Percentiles rank a stretch among this genome's conserved stretches.
Evolutionary conservation across 768 basidiomycete genomes (phyloP).

Genomic region (Thelephora ganbajun): DNA sequence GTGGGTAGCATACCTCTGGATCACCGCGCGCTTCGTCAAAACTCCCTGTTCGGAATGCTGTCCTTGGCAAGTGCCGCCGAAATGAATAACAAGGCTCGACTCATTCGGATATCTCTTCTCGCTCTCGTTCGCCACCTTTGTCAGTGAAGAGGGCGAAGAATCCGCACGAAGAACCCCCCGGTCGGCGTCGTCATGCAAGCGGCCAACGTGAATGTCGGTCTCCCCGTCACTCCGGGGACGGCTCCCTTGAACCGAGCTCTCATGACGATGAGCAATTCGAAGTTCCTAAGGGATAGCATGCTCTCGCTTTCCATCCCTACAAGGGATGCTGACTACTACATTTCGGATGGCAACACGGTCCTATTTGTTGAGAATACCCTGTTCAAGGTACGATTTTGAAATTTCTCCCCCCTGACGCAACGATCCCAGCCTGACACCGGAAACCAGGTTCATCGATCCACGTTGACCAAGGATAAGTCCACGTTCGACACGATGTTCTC

Average conservation of each 20-base stretch:
- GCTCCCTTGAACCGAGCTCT: conserved; percentile 5
- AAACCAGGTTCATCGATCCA: conserved; percentile 25
- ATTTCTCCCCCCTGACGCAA: not conserved
- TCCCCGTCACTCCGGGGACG: no score
- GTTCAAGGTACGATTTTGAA: conserved; percentile 29
- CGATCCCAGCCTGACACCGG: conserved; percentile 12
- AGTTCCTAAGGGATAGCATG: conserved; percentile 16
- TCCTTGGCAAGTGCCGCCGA: no score
- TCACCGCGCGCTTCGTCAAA: no score
- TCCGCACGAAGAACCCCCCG: no score
- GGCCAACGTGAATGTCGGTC: no score
- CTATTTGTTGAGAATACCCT: conserved; percentile 29
- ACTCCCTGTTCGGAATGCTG: no score
- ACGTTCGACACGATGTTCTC: conserved; percentile 35
- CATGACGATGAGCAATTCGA: conserved; percentile 17
- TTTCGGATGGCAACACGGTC: conserved; percentile 25
- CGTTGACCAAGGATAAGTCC: conserved; percentile 29
- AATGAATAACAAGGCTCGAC: no score
- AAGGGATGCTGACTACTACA: conserved; percentile 22
- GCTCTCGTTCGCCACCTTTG: no score
- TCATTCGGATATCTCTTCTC: no score
- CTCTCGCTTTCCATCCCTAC: conserved; percentile 18
- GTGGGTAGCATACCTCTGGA: no score
- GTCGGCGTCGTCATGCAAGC: no score
- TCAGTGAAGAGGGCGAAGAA: no score